Conservation (phyloP, 2,329 filamentous ascomycete species). For the Aphanoascus verrucosus region DNA sequence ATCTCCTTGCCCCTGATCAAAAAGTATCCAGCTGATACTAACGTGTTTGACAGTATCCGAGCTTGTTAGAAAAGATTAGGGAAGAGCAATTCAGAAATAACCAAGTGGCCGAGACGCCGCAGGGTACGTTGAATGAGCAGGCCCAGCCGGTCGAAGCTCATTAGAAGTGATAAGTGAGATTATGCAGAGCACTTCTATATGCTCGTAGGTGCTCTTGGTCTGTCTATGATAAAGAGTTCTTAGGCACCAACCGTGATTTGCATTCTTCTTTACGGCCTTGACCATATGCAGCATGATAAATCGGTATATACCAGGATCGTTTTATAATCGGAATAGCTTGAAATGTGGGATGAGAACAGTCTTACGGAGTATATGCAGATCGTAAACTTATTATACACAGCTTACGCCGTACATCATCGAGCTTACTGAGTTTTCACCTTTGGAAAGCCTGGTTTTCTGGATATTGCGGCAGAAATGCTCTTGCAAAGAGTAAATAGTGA, state of each 20-base stretch:
- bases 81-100: slow-evolving; percentile 43
- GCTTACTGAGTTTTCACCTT: no score
- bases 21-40: neutral
- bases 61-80: slow-evolving; percentile 44
- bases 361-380: neutral
- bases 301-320: no score
- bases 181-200: neutral
- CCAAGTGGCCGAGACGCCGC: slow-evolving; percentile 13
- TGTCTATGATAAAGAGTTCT: neutral
- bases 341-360: no score
- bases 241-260: neutral
- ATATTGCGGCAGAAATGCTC: no score
- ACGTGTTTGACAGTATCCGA: slow-evolving; percentile 44
- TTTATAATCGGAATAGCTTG: no score
- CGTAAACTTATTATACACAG: neutral
- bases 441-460: no score
- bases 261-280: neutral
- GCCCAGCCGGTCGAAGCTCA: slow-evolving; percentile 9
- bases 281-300: neutral
- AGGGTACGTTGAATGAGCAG: slow-evolving; percentile 6
- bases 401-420: neutral
- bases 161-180: neutral
- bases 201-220: neutral
- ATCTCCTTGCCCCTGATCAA: neutral
- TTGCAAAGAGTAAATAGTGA: no score